These are phyloP conservation scores for Fraxinus dipetala DNA, from an alignment of 305 asterid genomes.

Conservation along the genomic window DNA sequence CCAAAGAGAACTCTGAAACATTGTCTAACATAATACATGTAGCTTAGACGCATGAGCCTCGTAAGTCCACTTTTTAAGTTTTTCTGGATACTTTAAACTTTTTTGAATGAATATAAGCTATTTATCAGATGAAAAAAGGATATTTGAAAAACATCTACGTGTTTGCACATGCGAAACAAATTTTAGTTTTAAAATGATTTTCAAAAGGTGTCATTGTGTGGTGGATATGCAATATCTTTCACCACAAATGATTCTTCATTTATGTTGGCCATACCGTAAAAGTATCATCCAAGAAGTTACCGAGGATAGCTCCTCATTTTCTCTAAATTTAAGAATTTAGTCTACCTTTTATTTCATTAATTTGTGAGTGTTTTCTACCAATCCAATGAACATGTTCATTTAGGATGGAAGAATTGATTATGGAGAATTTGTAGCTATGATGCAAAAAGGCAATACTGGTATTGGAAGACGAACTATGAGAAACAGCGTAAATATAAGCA, in stretches of 20 bases:
- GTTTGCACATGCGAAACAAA: not conserved
- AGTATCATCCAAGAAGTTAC: not conserved
- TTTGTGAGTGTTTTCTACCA: not conserved
- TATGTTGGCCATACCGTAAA: not conserved
- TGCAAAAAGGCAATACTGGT: conserved; percentile 92
- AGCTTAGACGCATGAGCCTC: not conserved
- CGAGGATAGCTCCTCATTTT: not conserved
- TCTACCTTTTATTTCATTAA: not conserved
- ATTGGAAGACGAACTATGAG: conserved; percentile 97
- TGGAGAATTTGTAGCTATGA: conserved; percentile 97
- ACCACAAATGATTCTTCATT: not conserved
- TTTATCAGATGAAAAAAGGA: not conserved
- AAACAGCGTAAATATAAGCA: conserved; percentile 89
- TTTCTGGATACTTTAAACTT: not conserved
- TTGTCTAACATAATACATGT: not conserved
- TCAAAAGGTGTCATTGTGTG: not conserved
- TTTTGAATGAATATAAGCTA: not conserved
- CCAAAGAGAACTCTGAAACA: not conserved
- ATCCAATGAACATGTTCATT: conserved; percentile 5
- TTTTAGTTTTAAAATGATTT: not conserved
- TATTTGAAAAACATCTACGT: not conserved
- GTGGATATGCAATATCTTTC: not conserved
- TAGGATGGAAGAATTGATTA: conserved; percentile 97
- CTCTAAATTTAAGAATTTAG: not conserved
- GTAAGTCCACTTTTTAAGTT: not conserved